phyloP scores from a whole-genome alignment of 2,329 filamentous ascomycete species.

The Colletotrichum tropicale region DNA sequence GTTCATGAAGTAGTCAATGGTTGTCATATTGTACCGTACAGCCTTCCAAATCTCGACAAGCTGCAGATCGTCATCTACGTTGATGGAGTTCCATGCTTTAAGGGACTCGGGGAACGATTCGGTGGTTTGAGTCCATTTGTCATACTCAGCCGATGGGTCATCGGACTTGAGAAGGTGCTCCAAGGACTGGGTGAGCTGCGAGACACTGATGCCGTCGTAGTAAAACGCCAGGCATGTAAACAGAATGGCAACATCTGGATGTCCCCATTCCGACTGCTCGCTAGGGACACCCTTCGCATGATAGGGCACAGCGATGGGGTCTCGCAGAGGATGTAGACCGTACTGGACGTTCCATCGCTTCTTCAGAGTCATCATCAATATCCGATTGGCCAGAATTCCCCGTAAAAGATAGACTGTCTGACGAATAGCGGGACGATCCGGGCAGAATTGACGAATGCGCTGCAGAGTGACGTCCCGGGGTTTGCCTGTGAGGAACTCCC shows the following conservation, averaged over 20 bases:
- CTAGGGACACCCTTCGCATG: slow-evolving; percentile 69
- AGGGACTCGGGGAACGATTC: slow-evolving; percentile 48
- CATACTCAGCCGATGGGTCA: slow-evolving; percentile 61
- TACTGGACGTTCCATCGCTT: slow-evolving; percentile 74
- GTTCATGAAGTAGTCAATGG: slow-evolving; percentile 66
- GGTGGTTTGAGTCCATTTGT: slow-evolving; percentile 47
- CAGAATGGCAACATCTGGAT: slow-evolving; percentile 69
- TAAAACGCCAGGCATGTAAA: slow-evolving; percentile 73
- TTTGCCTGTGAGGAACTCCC: slow-evolving; percentile 25
- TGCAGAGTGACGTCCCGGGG: slow-evolving; percentile 25
- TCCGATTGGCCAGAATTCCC: slow-evolving; percentile 64
- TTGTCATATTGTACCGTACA: slow-evolving; percentile 51
- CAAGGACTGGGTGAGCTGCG: slow-evolving; percentile 54
- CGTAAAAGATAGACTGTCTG: slow-evolving; percentile 60
- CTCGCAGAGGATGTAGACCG: slow-evolving; percentile 56
- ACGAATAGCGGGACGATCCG: slow-evolving; percentile 32
- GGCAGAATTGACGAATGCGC: slow-evolving; percentile 29
- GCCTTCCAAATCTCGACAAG: slow-evolving; percentile 53
- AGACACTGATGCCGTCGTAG: slow-evolving; percentile 57
- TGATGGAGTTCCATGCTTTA: slow-evolving; percentile 60
- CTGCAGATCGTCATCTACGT: slow-evolving; percentile 60
- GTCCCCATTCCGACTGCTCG: slow-evolving; percentile 68
- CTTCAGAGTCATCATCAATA: slow-evolving; percentile 63
- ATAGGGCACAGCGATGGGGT: slow-evolving; percentile 70
- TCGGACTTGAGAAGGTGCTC: slow-evolving; percentile 58